Percentiles rank a stretch among this genome's conserved stretches.
phyloP scores from a whole-genome alignment of 2,329 filamentous ascomycete species.

The Endocalyx cinctus region DNA sequence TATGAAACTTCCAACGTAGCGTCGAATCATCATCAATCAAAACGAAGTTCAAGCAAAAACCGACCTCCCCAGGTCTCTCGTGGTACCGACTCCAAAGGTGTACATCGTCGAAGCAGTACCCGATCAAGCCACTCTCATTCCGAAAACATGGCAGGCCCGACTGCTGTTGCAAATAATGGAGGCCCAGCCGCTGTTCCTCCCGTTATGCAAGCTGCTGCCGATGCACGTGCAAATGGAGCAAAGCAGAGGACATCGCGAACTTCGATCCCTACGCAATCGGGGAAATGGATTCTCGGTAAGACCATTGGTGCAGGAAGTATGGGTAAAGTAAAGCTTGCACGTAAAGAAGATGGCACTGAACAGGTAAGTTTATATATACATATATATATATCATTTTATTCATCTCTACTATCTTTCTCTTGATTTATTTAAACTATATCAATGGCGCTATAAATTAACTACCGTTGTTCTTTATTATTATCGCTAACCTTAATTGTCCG shows the following conservation, averaged over 20 bases:
- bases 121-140: conserved; percentile 38
- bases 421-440: too few relatives aligned
- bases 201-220: conserved; percentile 36
- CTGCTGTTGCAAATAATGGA: conserved; percentile 48
- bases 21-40: conserved; percentile 51
- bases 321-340: conserved; percentile 96
- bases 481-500: conserved; percentile 12
- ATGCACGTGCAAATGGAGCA: conserved; percentile 42
- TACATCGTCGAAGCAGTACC: conserved; percentile 46
- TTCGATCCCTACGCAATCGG: conserved; percentile 83
- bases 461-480: too few relatives aligned
- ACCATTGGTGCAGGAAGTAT: conserved; percentile 97
- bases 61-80: conserved; percentile 45
- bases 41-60: conserved; percentile 64
- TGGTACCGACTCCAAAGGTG: conserved; percentile 48
- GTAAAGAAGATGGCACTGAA: conserved; percentile 83
- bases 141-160: conserved; percentile 46
- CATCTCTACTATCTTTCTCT: conserved; percentile 4
- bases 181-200: conserved; percentile 48
- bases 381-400: too few relatives aligned
- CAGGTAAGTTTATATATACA: conserved; percentile 76
- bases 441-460: too few relatives aligned
- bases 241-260: conserved; percentile 61
- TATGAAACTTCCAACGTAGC: conserved; percentile 68
- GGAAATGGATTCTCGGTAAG: conserved; percentile 93